These are phyloP conservation scores for Chalciporus pseudorubinellus DNA, from an alignment of 768 basidiomycete genomes.

Conservation along the genomic window DNA sequence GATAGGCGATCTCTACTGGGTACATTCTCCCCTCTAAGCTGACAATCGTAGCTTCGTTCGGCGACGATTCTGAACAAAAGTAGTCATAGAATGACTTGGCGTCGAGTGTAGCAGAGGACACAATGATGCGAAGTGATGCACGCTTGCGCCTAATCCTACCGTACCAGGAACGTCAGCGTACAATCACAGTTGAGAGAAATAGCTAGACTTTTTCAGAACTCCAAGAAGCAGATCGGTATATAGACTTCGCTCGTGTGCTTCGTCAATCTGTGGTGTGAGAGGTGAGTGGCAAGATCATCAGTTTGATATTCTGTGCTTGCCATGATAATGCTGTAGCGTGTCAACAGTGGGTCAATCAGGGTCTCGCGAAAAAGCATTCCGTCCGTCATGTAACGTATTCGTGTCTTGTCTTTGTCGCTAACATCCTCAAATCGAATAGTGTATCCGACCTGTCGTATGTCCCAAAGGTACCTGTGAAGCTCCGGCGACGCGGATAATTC, in stretches of 20 bases:
- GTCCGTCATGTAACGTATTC: slow-evolving; percentile 96
- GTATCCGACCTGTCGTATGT: slow-evolving; percentile 77
- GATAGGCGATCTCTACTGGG: slow-evolving; percentile 91
- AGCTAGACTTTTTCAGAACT: slow-evolving; percentile 81
- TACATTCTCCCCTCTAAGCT: slow-evolving; percentile 93
- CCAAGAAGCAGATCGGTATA: slow-evolving; percentile 94
- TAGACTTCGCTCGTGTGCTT: slow-evolving; percentile 95
- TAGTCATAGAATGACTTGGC: slow-evolving; percentile 87
- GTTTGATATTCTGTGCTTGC: slow-evolving; percentile 37
- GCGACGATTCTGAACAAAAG: slow-evolving; percentile 65
- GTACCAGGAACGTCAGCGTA: slow-evolving; percentile 4
- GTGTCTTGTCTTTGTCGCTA: slow-evolving; percentile 76
- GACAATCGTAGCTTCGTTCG: slow-evolving; percentile 76
- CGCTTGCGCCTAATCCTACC: slow-evolving; percentile 87
- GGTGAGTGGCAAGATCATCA: slow-evolving; percentile 1
- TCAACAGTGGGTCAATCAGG: slow-evolving; percentile 87
- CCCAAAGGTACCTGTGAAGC: slow-evolving; percentile 6
- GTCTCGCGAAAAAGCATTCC: slow-evolving; percentile 97
- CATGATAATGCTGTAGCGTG: slow-evolving; percentile 95
- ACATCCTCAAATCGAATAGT: slow-evolving; percentile 97
- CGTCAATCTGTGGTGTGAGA: slow-evolving; percentile 68
- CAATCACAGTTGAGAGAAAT: neutral
- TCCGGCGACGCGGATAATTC: neutral
- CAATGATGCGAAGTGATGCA: slow-evolving; percentile 83
- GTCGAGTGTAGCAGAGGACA: slow-evolving; percentile 96